Conservation (phyloP, 2,329 filamentous ascomycete genomes). For the Colletotrichum limetticola region DNA sequence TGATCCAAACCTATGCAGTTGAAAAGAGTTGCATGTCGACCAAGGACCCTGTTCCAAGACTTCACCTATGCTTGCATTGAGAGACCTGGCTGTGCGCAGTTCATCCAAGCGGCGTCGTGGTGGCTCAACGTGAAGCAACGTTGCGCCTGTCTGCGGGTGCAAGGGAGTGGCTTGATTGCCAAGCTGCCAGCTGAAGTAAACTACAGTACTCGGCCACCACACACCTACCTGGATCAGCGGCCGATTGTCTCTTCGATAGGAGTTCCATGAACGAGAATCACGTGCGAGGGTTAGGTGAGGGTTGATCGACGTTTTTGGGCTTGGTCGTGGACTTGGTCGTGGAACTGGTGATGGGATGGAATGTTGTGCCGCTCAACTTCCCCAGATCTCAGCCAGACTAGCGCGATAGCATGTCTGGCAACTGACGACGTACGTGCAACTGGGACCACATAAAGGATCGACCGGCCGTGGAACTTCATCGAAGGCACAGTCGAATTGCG, state of each 20-base stretch:
- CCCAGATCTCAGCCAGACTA: not conserved
- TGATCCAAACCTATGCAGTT: not conserved
- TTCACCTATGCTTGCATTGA: no score
- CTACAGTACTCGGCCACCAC: not conserved
- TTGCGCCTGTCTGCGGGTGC: slow-evolving; percentile 6
- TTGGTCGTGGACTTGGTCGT: no score
- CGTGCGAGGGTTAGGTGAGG: not conserved
- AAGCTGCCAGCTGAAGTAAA: slow-evolving; percentile 17
- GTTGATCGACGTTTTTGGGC: not conserved
- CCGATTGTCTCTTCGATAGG: not conserved
- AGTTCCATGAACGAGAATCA: not conserved
- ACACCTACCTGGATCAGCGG: not conserved
- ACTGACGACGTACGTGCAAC: not conserved
- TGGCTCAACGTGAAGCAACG: not conserved
- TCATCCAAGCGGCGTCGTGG: no score
- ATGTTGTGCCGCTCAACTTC: not conserved
- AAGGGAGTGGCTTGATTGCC: slow-evolving; percentile 16
- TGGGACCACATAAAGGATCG: no score
- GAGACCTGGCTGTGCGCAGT: no score
- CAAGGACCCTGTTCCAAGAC: no score
- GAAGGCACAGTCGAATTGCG: not conserved
- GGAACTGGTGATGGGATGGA: not conserved
- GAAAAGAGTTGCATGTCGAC: no score
- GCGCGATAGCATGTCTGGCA: not conserved
- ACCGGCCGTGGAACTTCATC: not conserved